phyloP scores from a whole-genome alignment of 1,139 yeast genomes.

The Yamadazyma songkhlaensis region DNA sequence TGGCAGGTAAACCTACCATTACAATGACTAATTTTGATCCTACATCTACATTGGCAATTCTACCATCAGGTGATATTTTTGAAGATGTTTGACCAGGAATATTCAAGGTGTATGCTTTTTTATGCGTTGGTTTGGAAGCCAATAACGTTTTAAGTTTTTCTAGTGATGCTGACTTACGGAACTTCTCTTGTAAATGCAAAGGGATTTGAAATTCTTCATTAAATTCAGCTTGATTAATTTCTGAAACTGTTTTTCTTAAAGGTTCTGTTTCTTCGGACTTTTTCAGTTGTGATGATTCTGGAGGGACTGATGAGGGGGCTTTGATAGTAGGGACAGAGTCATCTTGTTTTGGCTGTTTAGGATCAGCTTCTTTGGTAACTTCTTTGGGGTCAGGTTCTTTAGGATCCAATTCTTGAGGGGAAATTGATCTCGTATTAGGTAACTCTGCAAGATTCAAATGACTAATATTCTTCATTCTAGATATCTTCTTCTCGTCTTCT shows the following conservation, averaged over 20 bases:
- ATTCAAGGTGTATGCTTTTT: constrained; percentile 75
- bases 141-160: constrained; percentile 39
- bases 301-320: no score
- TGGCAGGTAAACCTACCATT: constrained; percentile 91
- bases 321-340: no score
- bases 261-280: constrained; percentile 2
- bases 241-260: constrained; percentile 7
- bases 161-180: constrained; percentile 41
- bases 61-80: constrained; percentile 80
- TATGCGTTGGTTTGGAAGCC: constrained; percentile 38
- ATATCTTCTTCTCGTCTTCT: constrained; percentile 15
- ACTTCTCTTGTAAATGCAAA: constrained; percentile 29
- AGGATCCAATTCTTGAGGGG: constrained; percentile 10
- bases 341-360: no score
- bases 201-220: constrained; percentile 21
- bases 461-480: constrained; percentile 37
- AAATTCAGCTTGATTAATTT: constrained; percentile 9
- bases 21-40: constrained; percentile 87
- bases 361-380: not conserved
- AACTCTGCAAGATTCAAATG: constrained; percentile 41
- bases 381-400: not conserved
- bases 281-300: not conserved
- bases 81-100: constrained; percentile 92
- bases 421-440: constrained; percentile 9
- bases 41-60: constrained; percentile 65